A percentile compares a stretch with the other conserved stretches of the same genome.
These are phyloP conservation scores for Penicillium sp. DNA, from an alignment of 2,329 filamentous ascomycete species.

Conservation along the genomic window DNA sequence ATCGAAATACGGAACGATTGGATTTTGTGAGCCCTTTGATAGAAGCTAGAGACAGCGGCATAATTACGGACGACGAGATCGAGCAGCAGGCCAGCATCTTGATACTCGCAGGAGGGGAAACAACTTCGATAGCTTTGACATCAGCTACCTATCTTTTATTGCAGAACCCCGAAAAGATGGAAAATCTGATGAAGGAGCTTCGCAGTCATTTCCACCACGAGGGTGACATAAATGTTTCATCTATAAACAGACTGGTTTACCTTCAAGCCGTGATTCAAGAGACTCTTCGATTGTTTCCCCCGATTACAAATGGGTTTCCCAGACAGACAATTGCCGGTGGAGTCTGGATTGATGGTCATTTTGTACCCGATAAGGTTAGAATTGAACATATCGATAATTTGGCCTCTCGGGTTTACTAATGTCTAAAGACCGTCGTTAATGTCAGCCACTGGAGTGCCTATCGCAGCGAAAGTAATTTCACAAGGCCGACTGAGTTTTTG, in stretches of 20 bases:
- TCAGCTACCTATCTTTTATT: slow-evolving; percentile 48
- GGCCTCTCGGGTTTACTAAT: not conserved
- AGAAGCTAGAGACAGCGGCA: slow-evolving; percentile 6
- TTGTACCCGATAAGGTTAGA: slow-evolving; percentile 37
- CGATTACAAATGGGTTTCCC: slow-evolving; percentile 47
- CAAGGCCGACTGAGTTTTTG: slow-evolving; percentile 25
- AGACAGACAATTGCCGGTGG: slow-evolving; percentile 42
- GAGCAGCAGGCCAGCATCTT: slow-evolving; percentile 25
- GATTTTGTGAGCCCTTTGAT: slow-evolving; percentile 17
- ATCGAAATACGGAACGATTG: slow-evolving; percentile 14
- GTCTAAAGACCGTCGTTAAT: slow-evolving; percentile 27
- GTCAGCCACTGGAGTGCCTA: slow-evolving; percentile 31
- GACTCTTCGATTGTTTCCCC: slow-evolving; percentile 51
- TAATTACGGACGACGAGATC: not conserved
- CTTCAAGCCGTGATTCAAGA: slow-evolving; percentile 53
- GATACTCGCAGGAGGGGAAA: slow-evolving; percentile 56
- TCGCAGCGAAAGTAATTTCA: slow-evolving; percentile 27
- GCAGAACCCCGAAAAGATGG: slow-evolving; percentile 40
- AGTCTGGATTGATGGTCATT: slow-evolving; percentile 40
- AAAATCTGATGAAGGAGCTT: slow-evolving; percentile 48
- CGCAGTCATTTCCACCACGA: slow-evolving; percentile 28
- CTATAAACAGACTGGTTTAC: slow-evolving; percentile 34
- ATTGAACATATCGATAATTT: not conserved
- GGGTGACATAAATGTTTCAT: slow-evolving; percentile 14
- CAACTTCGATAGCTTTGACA: slow-evolving; percentile 53